phyloP scores from a whole-genome alignment of 2,329 filamentous ascomycete species.

The Arthroderma sp. region DNA sequence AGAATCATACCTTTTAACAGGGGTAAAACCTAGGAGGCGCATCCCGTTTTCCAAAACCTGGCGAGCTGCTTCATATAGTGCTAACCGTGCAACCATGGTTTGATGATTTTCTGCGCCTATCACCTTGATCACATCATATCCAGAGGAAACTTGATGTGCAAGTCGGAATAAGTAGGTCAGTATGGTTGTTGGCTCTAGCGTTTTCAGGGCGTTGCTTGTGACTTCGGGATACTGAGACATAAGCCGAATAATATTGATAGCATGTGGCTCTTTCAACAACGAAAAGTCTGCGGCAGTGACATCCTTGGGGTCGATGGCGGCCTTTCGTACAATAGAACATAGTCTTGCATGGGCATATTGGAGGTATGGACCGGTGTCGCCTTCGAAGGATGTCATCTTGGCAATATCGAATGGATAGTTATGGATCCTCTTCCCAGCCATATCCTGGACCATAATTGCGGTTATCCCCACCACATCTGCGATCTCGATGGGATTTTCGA shows the following conservation, averaged over 20 bases:
- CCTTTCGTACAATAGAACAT: constrained; percentile 48
- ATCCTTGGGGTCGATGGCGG: constrained; percentile 44
- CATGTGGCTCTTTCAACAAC: constrained; percentile 60
- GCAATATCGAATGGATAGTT: constrained; percentile 66
- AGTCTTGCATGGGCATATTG: constrained; percentile 72
- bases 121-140: constrained; percentile 27
- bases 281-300: constrained; percentile 53
- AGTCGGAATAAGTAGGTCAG: constrained; percentile 56
- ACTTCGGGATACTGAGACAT: constrained; percentile 80
- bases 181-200: constrained; percentile 60
- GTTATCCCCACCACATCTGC: constrained; percentile 75
- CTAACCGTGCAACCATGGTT: constrained; percentile 35
- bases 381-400: constrained; percentile 71
- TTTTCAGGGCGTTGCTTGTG: constrained; percentile 71
- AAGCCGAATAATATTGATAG: constrained; percentile 58
- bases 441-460: constrained; percentile 86
- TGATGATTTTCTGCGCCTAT: constrained; percentile 40
- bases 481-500: constrained; percentile 60
- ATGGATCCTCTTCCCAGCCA: constrained; percentile 66
- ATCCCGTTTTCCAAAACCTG: constrained; percentile 49
- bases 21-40: constrained; percentile 46
- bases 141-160: constrained; percentile 11
- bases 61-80: constrained; percentile 43
- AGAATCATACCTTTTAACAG: constrained; percentile 38
- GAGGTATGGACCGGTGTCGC: constrained; percentile 73